Evolutionary conservation across 2,329 filamentous ascomycete genomes (phyloP).

Genomic region (Cercospora sp.): DNA sequence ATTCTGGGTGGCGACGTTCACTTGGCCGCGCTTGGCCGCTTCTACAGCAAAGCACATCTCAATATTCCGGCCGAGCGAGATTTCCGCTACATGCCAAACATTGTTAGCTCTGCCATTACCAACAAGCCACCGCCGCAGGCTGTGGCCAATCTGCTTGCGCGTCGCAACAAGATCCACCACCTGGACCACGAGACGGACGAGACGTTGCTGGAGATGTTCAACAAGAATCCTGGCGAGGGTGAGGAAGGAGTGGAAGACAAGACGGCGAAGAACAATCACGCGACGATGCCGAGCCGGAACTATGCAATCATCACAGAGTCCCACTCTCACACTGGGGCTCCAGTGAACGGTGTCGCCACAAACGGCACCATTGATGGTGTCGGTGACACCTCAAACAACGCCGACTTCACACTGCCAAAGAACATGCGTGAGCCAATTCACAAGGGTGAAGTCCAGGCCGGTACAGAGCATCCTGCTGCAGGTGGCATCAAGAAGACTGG

Average conservation of each 20-base stretch:
- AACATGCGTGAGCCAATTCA: conserved; percentile 68
- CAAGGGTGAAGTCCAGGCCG: conserved; percentile 73
- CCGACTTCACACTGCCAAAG: conserved; percentile 49
- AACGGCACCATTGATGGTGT: conserved; percentile 22
- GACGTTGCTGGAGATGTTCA: conserved; percentile 63
- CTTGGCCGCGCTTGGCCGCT: conserved; percentile 62
- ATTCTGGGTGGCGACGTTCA: conserved; percentile 67
- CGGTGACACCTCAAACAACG: conserved; percentile 41
- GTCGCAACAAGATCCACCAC: conserved; percentile 66
- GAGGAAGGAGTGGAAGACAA: conserved; percentile 54
- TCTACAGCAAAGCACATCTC: conserved; percentile 62
- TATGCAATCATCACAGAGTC: conserved; percentile 64
- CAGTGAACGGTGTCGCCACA: conserved; percentile 34
- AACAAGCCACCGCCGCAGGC: conserved; percentile 67
- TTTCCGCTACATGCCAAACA: conserved; percentile 64
- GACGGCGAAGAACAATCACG: conserved; percentile 72
- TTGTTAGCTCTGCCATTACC: conserved; percentile 65
- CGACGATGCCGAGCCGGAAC: conserved; percentile 75
- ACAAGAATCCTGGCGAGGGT: conserved; percentile 55
- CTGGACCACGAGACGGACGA: conserved; percentile 64
- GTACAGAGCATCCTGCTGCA: conserved; percentile 77
- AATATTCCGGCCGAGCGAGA: conserved; percentile 59
- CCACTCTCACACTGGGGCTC: conserved; percentile 31
- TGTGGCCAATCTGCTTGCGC: conserved; percentile 64
- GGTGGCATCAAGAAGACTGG: conserved; percentile 44